These are phyloP conservation scores for Jatropha podagrica DNA, from an alignment of 441 rosid species.

Conservation along the genomic window DNA sequence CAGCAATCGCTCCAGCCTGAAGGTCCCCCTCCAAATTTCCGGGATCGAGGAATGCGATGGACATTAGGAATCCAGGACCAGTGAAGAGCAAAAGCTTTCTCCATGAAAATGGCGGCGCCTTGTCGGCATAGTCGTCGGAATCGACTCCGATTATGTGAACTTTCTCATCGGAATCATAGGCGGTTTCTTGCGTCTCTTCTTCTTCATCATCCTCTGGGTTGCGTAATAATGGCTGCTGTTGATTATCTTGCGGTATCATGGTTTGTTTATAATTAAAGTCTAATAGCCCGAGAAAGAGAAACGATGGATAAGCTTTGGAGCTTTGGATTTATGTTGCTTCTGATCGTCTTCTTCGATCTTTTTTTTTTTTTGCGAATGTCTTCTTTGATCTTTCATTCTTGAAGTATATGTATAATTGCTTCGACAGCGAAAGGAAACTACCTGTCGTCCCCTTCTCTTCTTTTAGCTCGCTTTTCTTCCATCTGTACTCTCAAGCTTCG, in stretches of 20 bases:
- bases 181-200: constrained; percentile 43
- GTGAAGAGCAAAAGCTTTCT: constrained; percentile 84
- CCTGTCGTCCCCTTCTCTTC: background rate
- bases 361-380: too few species aligned
- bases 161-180: constrained; percentile 64
- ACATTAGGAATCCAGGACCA: constrained; percentile 90
- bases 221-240: constrained; percentile 40
- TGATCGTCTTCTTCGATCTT: too few species aligned
- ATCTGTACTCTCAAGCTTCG: background rate
- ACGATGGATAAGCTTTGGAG: too few species aligned
- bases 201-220: constrained; percentile 20
- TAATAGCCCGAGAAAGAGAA: background rate
- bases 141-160: constrained; percentile 56
- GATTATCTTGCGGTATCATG: constrained; percentile 12
- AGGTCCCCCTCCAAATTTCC: constrained; percentile 94
- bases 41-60: constrained; percentile 91
- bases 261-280: background rate
- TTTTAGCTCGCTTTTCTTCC: background rate
- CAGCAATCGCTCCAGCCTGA: constrained; percentile 91
- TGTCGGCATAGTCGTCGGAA: constrained; percentile 27
- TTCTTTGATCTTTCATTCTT: too few species aligned
- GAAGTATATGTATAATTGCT: background rate
- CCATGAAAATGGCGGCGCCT: constrained; percentile 85
- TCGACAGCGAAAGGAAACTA: background rate
- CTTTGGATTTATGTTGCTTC: too few species aligned